phyloP scores from a whole-genome alignment of 192 early-diverging fungal genomes.

The Linnemannia exigua region DNA sequence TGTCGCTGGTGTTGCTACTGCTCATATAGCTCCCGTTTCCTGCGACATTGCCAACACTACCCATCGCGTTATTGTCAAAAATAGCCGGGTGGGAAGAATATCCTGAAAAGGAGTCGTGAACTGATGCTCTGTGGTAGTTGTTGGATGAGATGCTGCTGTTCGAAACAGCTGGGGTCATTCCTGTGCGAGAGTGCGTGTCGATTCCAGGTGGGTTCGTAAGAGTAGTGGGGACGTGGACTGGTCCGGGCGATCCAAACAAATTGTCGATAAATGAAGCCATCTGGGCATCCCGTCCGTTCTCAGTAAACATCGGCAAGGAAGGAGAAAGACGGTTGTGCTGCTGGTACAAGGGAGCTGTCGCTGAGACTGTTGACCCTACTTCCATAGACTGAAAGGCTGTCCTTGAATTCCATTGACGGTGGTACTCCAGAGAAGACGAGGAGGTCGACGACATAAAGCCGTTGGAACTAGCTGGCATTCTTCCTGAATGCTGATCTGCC shows the following conservation, averaged over 20 bases:
- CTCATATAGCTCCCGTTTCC: background rate
- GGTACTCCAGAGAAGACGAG: background rate
- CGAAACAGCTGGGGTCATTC: background rate
- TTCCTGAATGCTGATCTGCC: background rate
- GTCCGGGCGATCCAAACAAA: background rate
- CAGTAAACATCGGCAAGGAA: background rate
- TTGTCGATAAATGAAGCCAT: conserved; percentile 3
- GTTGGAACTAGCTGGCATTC: background rate
- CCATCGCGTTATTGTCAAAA: background rate
- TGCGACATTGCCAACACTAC: background rate
- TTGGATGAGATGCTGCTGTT: background rate
- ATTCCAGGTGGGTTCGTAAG: background rate
- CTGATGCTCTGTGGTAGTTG: background rate
- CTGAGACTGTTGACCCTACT: background rate
- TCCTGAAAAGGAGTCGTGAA: background rate
- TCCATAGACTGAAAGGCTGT: background rate
- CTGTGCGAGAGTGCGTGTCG: background rate
- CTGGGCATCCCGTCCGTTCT: background rate
- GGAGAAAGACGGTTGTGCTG: background rate
- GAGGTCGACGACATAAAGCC: background rate
- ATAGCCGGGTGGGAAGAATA: background rate
- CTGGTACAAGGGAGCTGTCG: background rate
- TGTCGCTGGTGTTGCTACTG: background rate
- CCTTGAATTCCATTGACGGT: background rate
- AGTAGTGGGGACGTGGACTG: background rate